Evolutionary conservation across 768 basidiomycete species (phyloP), one percentile per base, ranked within the genome.

Genomic region (Myochromella boudieri): DNA sequence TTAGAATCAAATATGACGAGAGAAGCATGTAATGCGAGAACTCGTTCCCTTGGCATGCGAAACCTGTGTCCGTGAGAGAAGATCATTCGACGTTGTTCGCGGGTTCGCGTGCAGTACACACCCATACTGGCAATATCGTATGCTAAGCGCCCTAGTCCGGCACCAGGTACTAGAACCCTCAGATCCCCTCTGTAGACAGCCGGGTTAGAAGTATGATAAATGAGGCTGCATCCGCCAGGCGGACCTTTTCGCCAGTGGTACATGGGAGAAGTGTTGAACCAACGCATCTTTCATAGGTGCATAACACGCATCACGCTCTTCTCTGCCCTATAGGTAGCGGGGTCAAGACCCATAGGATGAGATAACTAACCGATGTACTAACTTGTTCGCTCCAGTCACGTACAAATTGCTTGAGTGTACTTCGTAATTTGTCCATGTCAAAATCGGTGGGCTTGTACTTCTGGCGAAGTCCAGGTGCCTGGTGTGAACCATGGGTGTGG

Each of bases 1-100:
- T 98, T 39, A 97, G 71, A 15, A 97, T 82, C 62, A 87, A 89
- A 60, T 85, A 86, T 3, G 95, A 97, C 2, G 88, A 75, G 4
- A 97, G 80, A 10, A 98, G 77, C 93, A 95, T 95, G 65, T 91
- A 92, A 54, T 95, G 88, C 25, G 91, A 93, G 62, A 97, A 97
- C 65, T 98, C 95, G 61, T 97, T 97, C 17, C 89, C 94, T 65
- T 95, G 94, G 53, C 88, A 92, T 1, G 87, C 68, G 56, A 93
- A 97, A 3, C 94, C 94, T 93, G 51, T 29, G 21, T 32, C 26
- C 14, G 51, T 43, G 36, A 22, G 47, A 3, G 9, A 42, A 28
- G 29, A 27, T 40, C 42, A 42, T 45, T 29, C 14, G 12, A 37
- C 0, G 36, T 12, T 39, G 29, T 24, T 41, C 9, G 11, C 33